Evolutionary conservation across 768 basidiomycete genomes (phyloP).

Genomic region (Leccinum rimulosum): DNA sequence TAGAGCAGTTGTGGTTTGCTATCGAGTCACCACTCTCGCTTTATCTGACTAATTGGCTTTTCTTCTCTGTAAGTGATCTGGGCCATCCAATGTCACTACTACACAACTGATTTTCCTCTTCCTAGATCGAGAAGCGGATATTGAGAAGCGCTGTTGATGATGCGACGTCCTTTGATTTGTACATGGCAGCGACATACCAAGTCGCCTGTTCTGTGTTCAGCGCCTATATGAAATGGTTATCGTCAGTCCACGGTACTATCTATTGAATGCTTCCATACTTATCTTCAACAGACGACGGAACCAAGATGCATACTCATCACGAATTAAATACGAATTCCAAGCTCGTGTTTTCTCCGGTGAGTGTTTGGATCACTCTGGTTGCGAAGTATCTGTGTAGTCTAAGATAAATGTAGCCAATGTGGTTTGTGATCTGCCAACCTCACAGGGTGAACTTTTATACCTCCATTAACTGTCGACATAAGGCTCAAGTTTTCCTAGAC

Average conservation of each 20-base stretch:
- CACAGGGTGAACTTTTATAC: constrained; percentile 14
- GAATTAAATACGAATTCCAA: constrained; percentile 21
- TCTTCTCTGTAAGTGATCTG: constrained; percentile 18
- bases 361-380: not conserved
- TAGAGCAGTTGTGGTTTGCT: constrained; percentile 18
- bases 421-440: constrained; percentile 20
- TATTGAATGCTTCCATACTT: not conserved
- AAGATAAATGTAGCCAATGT: constrained; percentile 12
- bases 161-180: constrained; percentile 4
- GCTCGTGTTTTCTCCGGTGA: constrained; percentile 21
- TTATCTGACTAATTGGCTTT: constrained; percentile 22
- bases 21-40: constrained; percentile 19
- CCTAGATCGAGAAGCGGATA: constrained; percentile 24
- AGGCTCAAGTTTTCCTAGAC: constrained; percentile 7
- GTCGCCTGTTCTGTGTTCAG: constrained; percentile 17
- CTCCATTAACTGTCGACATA: not conserved
- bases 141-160: not conserved
- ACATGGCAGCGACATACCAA: constrained; percentile 10
- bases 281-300: constrained; percentile 3
- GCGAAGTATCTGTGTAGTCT: not conserved
- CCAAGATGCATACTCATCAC: constrained; percentile 10
- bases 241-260: constrained; percentile 12
- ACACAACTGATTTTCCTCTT: not conserved
- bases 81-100: not conserved
- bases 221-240: constrained; percentile 14